phyloP scores from a whole-genome alignment of 306 rosid genomes.

The Benincasa hispida region DNA sequence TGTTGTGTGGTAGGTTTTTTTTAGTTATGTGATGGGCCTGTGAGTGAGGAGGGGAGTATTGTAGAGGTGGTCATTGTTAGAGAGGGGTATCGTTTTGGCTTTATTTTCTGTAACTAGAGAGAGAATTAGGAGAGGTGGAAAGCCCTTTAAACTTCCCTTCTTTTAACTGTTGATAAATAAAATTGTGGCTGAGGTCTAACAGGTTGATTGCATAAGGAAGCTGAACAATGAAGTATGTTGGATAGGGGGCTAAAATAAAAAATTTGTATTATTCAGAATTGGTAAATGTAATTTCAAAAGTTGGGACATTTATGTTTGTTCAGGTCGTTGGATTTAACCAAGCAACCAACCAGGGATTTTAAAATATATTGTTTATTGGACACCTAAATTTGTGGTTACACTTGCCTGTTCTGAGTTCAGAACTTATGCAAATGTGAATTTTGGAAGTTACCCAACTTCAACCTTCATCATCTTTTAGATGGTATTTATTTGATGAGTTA shows the following conservation, averaged over 20 bases:
- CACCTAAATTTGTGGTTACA: neutral
- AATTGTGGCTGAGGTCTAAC: too few relatives aligned
- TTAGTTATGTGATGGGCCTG: too few relatives aligned
- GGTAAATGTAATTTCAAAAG: neutral
- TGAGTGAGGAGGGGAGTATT: too few relatives aligned
- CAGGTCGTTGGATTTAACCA: neutral
- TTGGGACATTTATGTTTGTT: neutral
- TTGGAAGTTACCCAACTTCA: neutral
- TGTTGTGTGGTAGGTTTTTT: too few relatives aligned
- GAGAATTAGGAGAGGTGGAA: too few relatives aligned
- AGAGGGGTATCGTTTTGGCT: too few relatives aligned
- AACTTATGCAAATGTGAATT: neutral
- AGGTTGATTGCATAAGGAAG: neutral
- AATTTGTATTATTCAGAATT: neutral
- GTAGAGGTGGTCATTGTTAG: too few relatives aligned
- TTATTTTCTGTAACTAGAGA: too few relatives aligned
- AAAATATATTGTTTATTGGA: neutral
- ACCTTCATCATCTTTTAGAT: neutral
- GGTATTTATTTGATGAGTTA: neutral
- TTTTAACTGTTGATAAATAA: too few relatives aligned
- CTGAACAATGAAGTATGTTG: neutral
- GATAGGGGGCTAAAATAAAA: neutral
- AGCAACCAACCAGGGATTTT: neutral
- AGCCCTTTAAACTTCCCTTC: too few relatives aligned
- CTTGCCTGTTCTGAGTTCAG: neutral